These are phyloP conservation scores for Crassisporium funariophilum DNA, from an alignment of 768 basidiomycete species.

Conservation along the genomic window DNA sequence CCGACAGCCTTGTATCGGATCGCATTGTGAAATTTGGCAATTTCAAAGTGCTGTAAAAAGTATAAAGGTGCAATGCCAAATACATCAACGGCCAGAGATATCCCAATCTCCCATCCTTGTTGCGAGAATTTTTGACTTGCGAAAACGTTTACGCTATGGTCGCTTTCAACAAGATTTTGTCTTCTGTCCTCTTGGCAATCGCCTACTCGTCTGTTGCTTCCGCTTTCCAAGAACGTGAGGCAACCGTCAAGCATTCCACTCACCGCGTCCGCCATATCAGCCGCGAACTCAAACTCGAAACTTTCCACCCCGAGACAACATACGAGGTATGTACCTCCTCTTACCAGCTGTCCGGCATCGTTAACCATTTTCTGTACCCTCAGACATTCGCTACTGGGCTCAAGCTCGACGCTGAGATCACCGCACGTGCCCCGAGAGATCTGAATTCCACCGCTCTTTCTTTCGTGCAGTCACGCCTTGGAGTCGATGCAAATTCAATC, in stretches of 20 bases:
- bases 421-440: conserved; percentile 13
- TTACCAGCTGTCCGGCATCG: too few species aligned
- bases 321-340: conserved; percentile 22
- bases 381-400: conserved; percentile 32
- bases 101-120: too few species aligned
- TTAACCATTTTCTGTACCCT: neutral
- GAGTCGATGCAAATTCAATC: conserved; percentile 16
- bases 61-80: too few species aligned
- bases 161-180: conserved; percentile 26
- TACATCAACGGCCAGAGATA: too few species aligned
- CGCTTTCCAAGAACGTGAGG: conserved; percentile 4
- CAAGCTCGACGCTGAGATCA: conserved; percentile 18
- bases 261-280: conserved; percentile 26
- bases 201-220: conserved; percentile 17
- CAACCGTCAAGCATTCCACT: conserved; percentile 20
- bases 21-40: too few species aligned
- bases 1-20: too few species aligned
- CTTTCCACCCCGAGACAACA: conserved; percentile 26
- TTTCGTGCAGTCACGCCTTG: conserved; percentile 25
- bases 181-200: conserved; percentile 27
- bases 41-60: too few species aligned
- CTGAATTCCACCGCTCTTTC: conserved; percentile 22
- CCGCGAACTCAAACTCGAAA: conserved; percentile 24
- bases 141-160: too few species aligned
- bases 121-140: too few species aligned